These are phyloP conservation scores for Hylodesmum podocarpum DNA, from an alignment of 306 rosid genomes.

Conservation along the genomic window DNA sequence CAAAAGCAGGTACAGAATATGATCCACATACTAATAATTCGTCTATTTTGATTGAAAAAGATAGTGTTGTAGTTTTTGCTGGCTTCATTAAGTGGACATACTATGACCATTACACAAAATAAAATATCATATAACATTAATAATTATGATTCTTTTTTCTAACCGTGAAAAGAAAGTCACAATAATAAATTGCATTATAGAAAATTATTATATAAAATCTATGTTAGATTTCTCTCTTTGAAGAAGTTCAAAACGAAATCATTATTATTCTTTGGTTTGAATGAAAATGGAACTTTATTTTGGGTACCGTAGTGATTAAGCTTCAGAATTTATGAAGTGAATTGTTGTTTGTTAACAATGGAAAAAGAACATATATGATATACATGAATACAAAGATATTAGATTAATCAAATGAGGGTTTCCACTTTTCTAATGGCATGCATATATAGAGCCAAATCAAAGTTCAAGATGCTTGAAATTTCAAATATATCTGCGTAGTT, in stretches of 20 bases:
- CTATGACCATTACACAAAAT: background rate
- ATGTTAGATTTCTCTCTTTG: background rate
- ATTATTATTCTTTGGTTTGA: background rate
- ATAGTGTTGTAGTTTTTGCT: background rate
- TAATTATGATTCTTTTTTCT: background rate
- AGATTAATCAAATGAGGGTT: too few relatives aligned
- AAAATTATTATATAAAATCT: too few relatives aligned
- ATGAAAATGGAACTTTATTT: too few relatives aligned
- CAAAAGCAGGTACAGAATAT: background rate
- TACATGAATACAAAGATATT: too few relatives aligned
- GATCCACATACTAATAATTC: background rate
- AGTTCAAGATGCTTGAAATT: too few relatives aligned
- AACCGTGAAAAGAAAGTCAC: background rate
- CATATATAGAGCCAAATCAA: too few relatives aligned
- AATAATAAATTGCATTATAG: background rate
- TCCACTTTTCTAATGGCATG: too few relatives aligned
- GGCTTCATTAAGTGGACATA: conserved; percentile 7
- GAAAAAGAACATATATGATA: background rate
- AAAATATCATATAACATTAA: conserved; percentile 10
- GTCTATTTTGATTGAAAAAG: background rate
- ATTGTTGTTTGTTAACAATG: background rate
- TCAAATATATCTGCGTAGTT: too few relatives aligned
- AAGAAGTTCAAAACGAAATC: too few relatives aligned
- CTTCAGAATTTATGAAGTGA: too few relatives aligned
- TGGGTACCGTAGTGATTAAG: too few relatives aligned